Evolutionary conservation across 169 alveolate genomes (phyloP), one percentile per base, ranked within the genome.

Genomic region (Plasmodium gonderi): DNA sequence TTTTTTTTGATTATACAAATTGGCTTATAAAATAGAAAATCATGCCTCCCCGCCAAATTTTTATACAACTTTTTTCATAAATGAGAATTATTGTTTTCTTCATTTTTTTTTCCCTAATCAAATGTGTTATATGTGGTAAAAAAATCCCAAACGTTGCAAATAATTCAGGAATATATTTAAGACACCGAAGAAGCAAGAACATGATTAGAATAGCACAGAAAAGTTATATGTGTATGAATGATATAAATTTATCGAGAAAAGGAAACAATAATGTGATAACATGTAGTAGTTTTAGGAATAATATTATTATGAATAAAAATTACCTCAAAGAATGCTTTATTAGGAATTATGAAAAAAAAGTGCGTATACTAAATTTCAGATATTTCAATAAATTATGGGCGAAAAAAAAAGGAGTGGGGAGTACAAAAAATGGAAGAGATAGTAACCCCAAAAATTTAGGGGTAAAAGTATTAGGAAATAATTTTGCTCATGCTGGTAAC

Each of bases 361-460:
- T 36, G 40, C 23, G 45, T 17, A 76, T 87, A 87, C 40, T 38
- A 44, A 60, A 87, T 68, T 51, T 60, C 79, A 54, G 60, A 33
- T 26, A 49, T 74, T 42, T 60, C 20, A 45, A 69, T 67, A 79
- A 76, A 67, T 60, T 95, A 36, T 76, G 74, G 54, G 98, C 98
- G 1, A 96, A 96, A 42, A 96, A 97, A 72, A 95, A 96, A 45
- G 98, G 98, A 12, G 97, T 97, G n/a, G 98, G 98, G 14, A 94
- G 96, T 77, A 96, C 98, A n/a, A 95, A 93, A 91, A 97, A 97
- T 95, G 97, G 97, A n/a, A 80, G 98, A 49, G 98, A 97, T 83
- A 91, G 97, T 42, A 92, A 95, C 17, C 98, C 98, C 17, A 96
- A 97, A 81, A 94, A 78, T 65, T 92, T 97, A 49, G 98, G 98